phyloP scores from a whole-genome alignment of 2,329 filamentous ascomycete species.

The Fusarium odoratissimum region DNA sequence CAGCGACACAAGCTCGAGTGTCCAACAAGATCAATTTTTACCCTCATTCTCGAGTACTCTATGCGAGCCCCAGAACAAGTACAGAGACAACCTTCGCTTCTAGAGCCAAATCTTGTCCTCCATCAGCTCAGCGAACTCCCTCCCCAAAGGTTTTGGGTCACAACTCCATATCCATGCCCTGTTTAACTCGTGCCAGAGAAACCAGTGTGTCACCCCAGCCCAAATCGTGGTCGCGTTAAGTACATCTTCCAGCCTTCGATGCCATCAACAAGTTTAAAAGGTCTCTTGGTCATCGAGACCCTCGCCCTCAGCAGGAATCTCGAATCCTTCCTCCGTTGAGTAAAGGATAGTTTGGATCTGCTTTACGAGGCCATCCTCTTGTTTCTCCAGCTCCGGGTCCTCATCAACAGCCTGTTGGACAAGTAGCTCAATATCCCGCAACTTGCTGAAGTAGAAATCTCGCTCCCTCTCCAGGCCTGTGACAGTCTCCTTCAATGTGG shows the following conservation, averaged over 20 bases:
- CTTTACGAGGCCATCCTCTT: slow-evolving; percentile 91
- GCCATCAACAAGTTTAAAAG: slow-evolving; percentile 61
- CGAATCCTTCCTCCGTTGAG: slow-evolving; percentile 93
- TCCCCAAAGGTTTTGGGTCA: slow-evolving; percentile 39
- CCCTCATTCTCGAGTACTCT: slow-evolving; percentile 23
- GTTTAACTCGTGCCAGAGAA: slow-evolving; percentile 36
- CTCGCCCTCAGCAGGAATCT: slow-evolving; percentile 86
- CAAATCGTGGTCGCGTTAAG: slow-evolving; percentile 46
- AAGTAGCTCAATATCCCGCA: slow-evolving; percentile 94
- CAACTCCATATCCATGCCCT: slow-evolving; percentile 44
- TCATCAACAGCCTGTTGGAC: slow-evolving; percentile 94
- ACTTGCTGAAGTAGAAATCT: slow-evolving; percentile 99
- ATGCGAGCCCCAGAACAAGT: slow-evolving; percentile 31
- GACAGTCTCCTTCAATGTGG: slow-evolving; percentile 94
- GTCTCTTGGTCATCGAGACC: slow-evolving; percentile 82
- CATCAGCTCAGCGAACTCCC: slow-evolving; percentile 32
- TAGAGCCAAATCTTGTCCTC: slow-evolving; percentile 36
- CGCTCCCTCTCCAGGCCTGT: slow-evolving; percentile 92
- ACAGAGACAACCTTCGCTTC: slow-evolving; percentile 41
- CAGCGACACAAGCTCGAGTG: slow-evolving; percentile 3
- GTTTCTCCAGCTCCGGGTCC: slow-evolving; percentile 92
- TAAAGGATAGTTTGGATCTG: slow-evolving; percentile 97
- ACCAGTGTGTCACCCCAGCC: slow-evolving; percentile 26
- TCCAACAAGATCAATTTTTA: slow-evolving; percentile 38
- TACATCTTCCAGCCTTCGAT: slow-evolving; percentile 30